These are phyloP conservation scores for Dryas octopetala DNA, from an alignment of 306 rosid genomes.

Conservation along the genomic window DNA sequence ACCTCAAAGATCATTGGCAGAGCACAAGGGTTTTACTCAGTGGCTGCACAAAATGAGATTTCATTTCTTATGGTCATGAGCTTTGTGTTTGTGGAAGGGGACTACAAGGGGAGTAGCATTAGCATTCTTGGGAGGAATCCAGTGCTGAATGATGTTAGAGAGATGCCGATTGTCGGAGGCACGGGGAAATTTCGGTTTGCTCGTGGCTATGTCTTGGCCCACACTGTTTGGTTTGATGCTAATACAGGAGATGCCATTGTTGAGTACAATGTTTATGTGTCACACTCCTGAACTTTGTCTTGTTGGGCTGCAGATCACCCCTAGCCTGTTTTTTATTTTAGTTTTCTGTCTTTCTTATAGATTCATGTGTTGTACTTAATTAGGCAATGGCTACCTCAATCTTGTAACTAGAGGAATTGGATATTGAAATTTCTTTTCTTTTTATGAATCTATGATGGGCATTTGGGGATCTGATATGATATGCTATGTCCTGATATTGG, in stretches of 20 bases:
- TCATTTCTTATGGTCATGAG: conserved; percentile 35
- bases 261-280: conserved; percentile 38
- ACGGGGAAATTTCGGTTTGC: conserved; percentile 29
- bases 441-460: too few relatives aligned
- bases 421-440: too few relatives aligned
- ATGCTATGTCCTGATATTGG: too few relatives aligned
- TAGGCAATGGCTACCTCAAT: not conserved
- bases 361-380: not conserved
- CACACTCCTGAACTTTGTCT: conserved; percentile 15
- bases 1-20: conserved; percentile 26
- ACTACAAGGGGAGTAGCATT: conserved; percentile 30
- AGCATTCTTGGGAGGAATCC: conserved; percentile 40
- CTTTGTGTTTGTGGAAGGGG: conserved; percentile 20
- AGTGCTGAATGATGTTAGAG: conserved; percentile 22
- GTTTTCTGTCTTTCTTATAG: not conserved
- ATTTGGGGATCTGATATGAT: too few relatives aligned
- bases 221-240: conserved; percentile 30
- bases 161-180: conserved; percentile 39
- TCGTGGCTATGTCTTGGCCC: conserved; percentile 38
- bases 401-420: not conserved
- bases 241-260: conserved; percentile 35
- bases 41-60: conserved; percentile 23
- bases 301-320: not conserved
- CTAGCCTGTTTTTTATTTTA: not conserved
- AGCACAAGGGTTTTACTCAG: conserved; percentile 38